Conservation (phyloP, 2,329 filamentous ascomycete genomes). For the Penicillium sp. region DNA sequence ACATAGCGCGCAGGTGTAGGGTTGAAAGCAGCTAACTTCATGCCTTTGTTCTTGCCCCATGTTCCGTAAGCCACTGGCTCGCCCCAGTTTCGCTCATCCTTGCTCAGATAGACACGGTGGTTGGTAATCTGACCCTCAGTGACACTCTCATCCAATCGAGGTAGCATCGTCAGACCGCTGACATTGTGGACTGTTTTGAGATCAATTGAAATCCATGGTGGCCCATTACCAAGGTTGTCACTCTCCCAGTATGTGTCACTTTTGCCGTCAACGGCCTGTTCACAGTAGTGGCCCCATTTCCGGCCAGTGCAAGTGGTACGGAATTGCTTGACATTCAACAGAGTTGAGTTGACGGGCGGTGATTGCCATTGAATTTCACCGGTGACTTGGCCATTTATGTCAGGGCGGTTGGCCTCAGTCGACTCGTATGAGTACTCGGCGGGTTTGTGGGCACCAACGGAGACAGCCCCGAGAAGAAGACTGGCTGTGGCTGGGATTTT, state of each 20-base stretch:
- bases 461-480: slow-evolving; percentile 9
- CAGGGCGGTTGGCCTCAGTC: slow-evolving; percentile 5
- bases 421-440: slow-evolving; percentile 19
- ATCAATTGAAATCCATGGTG: slow-evolving; percentile 9
- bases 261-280: slow-evolving; percentile 18
- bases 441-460: slow-evolving; percentile 20
- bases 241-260: slow-evolving; percentile 21
- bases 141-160: slow-evolving; percentile 5
- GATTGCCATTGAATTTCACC: slow-evolving; percentile 11
- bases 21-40: slow-evolving; percentile 24
- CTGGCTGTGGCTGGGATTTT: slow-evolving; percentile 4
- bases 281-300: slow-evolving; percentile 8
- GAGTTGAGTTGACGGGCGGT: background rate
- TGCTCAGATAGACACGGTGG: slow-evolving; percentile 16
- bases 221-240: background rate
- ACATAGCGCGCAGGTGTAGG: slow-evolving; percentile 19
- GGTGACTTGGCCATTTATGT: slow-evolving; percentile 2
- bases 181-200: slow-evolving; percentile 17
- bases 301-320: slow-evolving; percentile 1
- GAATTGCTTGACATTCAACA: slow-evolving; percentile 1
- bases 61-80: slow-evolving; percentile 24
- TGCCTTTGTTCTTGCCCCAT: slow-evolving; percentile 24
- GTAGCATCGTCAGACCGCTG: slow-evolving; percentile 22
- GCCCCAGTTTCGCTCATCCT: slow-evolving; percentile 14
- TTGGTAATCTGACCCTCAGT: slow-evolving; percentile 17